Evolutionary conservation across 208 protist genomes (phyloP), one percentile per base, ranked within the genome.

Genomic region (Naegleria lovaniensis): DNA sequence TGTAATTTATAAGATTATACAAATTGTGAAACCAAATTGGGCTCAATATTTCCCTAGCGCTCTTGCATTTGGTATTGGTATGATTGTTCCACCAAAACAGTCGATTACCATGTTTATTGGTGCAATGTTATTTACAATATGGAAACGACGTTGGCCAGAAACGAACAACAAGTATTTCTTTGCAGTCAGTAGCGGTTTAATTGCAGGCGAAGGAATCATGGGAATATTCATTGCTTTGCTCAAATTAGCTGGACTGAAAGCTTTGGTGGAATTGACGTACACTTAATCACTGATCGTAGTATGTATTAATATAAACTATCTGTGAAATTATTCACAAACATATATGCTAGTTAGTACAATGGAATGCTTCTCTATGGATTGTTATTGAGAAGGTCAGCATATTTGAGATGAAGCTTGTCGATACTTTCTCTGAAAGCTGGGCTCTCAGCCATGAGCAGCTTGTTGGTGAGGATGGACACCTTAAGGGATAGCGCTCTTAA

Each of bases 31-130:
- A 19, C 19, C n/a, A 55, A 25, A 87, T 36, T 5, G 33, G 19
- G 39, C 16, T n/a, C 22, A 48, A 33, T 87, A 52, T 55, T 36
- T 87, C 51, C 84, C 84, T 36, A 55, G 16, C 33, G 84, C 84
- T 16, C 29, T 87, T n/a, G 84, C 84, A 7, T 52, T 87, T 52
- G 84, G 84, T 52, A 87, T 87, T 87, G 84, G 84, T 29, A 40
- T 87, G 19, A 87, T 87, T 55, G 84, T 87, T 43, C 84, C 84
- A 19, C 84, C 84, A 40, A 87, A 87, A 55, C 84, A 87, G 51
- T 38, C 25, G 5, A 33, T 87, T n/a, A 38, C 84, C 36, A 87
- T 87, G 84, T 87, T 87, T 87, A 87, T 52, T 43, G 84, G 84
- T 52, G 41, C 40, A 5, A 19, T 52, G 19, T 22, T 48, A 38